Base-by-base conservation (phyloP, 2,329 filamentous ascomycete species). In the Sclerotinia glacialis region DNA sequence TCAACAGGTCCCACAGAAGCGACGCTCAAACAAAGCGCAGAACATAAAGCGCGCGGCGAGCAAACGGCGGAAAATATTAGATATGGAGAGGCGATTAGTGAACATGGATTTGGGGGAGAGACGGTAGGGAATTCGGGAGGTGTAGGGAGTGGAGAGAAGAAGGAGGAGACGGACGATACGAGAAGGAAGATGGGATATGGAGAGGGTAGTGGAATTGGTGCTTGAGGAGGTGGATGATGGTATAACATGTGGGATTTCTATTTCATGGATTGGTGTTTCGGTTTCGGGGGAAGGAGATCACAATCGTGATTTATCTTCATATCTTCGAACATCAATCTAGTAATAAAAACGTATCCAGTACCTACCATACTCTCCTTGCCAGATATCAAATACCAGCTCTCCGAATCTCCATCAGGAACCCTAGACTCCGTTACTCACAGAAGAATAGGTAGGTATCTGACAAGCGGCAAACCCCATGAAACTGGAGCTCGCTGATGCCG, bases 51-150 rank as follows among this genome's bases (percentile, higher is more conserved):
- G 69, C 72, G 79, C 69, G 77, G 80, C 68, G 74, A 82, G 74
- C 76, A 79, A 75, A 78, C 78, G 69, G 81, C 79, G 47, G 82
- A 82, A 69, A 85, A 85, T 70, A 80, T 84, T 3, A 77, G 82
- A 52, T 85, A 83, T 70, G 85, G 85, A 8, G 82, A 86, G 74
- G 79, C 79, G 7, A 84, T 86, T 49, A 82, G 81, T 46, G 83
- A 86, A 72, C 75, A 82, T 37, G 85, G 84, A 2, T 80, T 83
- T 74, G 85, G 84, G 44, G 83, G 82, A 8, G 78, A 81, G 76
- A 86, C 84, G 47, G 77, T 76, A 42, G 78, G 77, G 34, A 74
- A 77, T 68, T 14, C 16, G 9, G 12, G 34, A 46, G 54, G 63
- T 14, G 60, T 46, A 34, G 46, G 44, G 46, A 74, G 76, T 18